Conservation (phyloP, 768 basidiomycete genomes). For the Tulasnella sp. region DNA sequence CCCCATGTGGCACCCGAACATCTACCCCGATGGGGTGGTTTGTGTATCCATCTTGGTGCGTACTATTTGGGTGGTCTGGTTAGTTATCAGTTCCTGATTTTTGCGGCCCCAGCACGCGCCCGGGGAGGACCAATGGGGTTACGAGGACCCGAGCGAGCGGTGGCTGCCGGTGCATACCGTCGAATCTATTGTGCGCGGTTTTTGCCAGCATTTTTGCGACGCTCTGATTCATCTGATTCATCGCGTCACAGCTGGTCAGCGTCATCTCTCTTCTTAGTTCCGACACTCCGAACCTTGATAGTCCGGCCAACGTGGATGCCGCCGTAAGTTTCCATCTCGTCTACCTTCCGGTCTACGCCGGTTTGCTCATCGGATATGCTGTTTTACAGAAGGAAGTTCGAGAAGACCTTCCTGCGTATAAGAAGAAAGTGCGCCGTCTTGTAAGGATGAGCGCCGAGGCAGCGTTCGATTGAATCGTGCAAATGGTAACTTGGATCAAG, state of each 20-base stretch:
- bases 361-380: not conserved
- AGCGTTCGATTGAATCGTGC: slow-evolving; percentile 52
- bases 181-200: slow-evolving; percentile 71
- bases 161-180: slow-evolving; percentile 98
- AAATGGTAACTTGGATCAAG: too few species aligned
- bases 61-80: not conserved
- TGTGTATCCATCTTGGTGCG: slow-evolving; percentile 88
- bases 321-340: slow-evolving; percentile 33
- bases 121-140: slow-evolving; percentile 90
- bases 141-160: slow-evolving; percentile 91
- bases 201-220: not conserved
- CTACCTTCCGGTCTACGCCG: not conserved
- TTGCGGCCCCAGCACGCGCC: slow-evolving; percentile 60
- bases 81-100: not conserved
- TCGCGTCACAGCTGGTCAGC: slow-evolving; percentile 59
- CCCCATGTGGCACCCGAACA: slow-evolving; percentile 96
- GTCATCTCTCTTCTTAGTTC: slow-evolving; percentile 93
- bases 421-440: slow-evolving; percentile 89
- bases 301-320: slow-evolving; percentile 93
- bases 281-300: slow-evolving; percentile 81
- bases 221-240: not conserved
- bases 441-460: slow-evolving; percentile 84
- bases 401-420: slow-evolving; percentile 47
- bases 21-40: slow-evolving; percentile 84
- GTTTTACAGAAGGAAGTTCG: slow-evolving; percentile 24